Percentiles rank a stretch among this genome's conserved stretches.
These are phyloP conservation scores for Trichoderma atroviride DNA, from an alignment of 2,329 filamentous ascomycete species.

Conservation along the genomic window DNA sequence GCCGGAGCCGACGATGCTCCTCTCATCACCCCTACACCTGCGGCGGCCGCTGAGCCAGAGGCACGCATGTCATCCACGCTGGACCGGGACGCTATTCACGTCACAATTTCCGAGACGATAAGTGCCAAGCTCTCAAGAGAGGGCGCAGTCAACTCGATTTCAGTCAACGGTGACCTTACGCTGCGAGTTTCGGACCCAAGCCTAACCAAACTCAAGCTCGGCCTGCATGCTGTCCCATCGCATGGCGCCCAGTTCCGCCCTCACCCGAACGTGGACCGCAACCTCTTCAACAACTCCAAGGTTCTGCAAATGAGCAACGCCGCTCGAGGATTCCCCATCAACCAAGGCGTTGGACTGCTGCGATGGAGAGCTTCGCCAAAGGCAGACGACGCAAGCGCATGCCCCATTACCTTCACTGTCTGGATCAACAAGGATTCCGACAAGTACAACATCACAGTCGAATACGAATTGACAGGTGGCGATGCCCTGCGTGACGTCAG, in stretches of 20 bases:
- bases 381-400: conserved; percentile 74
- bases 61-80: conserved; percentile 65
- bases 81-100: conserved; percentile 83
- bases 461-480: conserved; percentile 88
- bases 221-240: conserved; percentile 72
- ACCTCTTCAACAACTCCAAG: conserved; percentile 79
- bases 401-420: conserved; percentile 94
- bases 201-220: conserved; percentile 89
- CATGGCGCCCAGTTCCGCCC: conserved; percentile 91
- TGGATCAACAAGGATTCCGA: conserved; percentile 91
- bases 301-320: conserved; percentile 88
- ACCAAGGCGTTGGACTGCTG: conserved; percentile 89
- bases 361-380: conserved; percentile 88
- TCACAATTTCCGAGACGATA: conserved; percentile 88
- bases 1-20: conserved; percentile 78
- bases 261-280: conserved; percentile 94
- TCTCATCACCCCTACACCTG: conserved; percentile 62
- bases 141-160: conserved; percentile 80
- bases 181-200: conserved; percentile 86
- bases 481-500: conserved; percentile 81
- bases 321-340: conserved; percentile 87
- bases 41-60: conserved; percentile 55
- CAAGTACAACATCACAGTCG: conserved; percentile 87
- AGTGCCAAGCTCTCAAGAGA: conserved; percentile 86
- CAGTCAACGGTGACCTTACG: conserved; percentile 89